These are phyloP conservation scores for Tetradesmus lagerheimii DNA, from an alignment of 139 green algal species.

Conservation along the genomic window DNA sequence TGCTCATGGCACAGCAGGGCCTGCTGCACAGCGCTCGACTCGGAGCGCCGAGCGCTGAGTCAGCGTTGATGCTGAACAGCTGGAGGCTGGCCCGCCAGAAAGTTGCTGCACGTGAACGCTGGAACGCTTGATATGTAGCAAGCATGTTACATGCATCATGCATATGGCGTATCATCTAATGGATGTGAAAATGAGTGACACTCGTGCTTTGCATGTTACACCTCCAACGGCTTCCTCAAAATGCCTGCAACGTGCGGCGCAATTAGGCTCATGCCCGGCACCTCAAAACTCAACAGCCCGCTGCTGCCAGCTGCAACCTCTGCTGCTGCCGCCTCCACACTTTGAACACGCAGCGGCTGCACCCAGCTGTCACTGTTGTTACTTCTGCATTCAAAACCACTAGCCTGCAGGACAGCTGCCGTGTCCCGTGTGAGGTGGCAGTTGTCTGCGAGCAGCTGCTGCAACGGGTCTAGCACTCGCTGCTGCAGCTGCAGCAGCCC, in stretches of 20 bases:
- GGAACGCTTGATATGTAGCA: too few relatives aligned
- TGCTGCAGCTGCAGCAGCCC: constrained; percentile 61
- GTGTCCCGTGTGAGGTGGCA: constrained; percentile 79
- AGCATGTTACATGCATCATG: too few relatives aligned
- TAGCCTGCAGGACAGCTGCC: constrained; percentile 41
- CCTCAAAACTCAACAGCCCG: constrained; percentile 50
- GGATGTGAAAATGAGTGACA: too few relatives aligned
- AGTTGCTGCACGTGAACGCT: too few relatives aligned
- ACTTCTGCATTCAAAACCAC: constrained; percentile 35
- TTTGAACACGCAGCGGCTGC: background rate
- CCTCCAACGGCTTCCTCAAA: background rate
- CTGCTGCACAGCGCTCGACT: too few relatives aligned
- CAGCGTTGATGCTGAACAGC: too few relatives aligned
- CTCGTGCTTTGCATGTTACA: background rate
- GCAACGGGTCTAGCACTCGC: constrained; percentile 69
- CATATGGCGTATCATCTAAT: too few relatives aligned
- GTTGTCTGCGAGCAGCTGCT: constrained; percentile 74
- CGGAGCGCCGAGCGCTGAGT: too few relatives aligned
- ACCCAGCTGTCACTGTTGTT: background rate
- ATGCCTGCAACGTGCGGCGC: constrained; percentile 64
- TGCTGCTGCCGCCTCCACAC: background rate
- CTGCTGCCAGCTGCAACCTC: background rate
- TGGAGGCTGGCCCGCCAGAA: too few relatives aligned
- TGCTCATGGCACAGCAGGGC: too few relatives aligned
- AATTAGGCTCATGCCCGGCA: constrained; percentile 57